Evolutionary conservation across 2,329 filamentous ascomycete species (phyloP).

Genomic region (Pseudogymnoascus sp.): DNA sequence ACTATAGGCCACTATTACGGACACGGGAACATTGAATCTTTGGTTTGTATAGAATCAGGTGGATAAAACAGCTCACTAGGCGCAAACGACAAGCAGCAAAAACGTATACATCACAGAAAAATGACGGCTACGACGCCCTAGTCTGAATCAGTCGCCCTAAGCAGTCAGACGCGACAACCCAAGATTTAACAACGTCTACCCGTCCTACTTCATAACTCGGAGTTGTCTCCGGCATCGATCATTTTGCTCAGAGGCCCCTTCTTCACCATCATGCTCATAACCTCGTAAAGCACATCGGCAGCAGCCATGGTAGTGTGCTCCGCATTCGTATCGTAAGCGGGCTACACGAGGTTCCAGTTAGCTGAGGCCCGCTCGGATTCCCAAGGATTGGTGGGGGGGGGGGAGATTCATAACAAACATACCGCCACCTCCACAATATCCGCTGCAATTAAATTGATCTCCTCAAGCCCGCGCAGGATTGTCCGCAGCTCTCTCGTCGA

Average conservation of each 20-base stretch:
- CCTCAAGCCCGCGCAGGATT: slow-evolving; percentile 60
- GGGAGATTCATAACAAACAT: neutral
- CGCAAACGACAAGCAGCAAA: too few relatives aligned
- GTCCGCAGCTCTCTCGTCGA: slow-evolving; percentile 64
- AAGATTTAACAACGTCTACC: neutral
- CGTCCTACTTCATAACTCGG: neutral
- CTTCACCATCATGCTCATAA: slow-evolving; percentile 78
- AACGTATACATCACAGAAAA: too few relatives aligned
- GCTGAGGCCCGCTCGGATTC: neutral
- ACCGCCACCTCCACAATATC: slow-evolving; percentile 65
- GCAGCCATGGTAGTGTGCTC: slow-evolving; percentile 68
- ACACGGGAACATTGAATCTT: neutral
- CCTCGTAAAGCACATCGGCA: slow-evolving; percentile 63
- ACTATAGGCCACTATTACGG: neutral
- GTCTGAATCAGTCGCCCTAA: neutral
- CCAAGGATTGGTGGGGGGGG: slow-evolving; percentile 23
- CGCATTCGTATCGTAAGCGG: slow-evolving; percentile 64
- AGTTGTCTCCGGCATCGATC: slow-evolving; percentile 19
- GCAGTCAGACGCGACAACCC: too few relatives aligned
- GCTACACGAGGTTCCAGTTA: slow-evolving; percentile 21
- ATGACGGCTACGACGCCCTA: neutral
- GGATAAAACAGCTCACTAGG: too few relatives aligned
- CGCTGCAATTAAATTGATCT: slow-evolving; percentile 59
- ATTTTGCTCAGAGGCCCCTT: slow-evolving; percentile 56
- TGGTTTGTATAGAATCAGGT: too few relatives aligned